Evolutionary conservation across 495 filamentous ascomycete species (phyloP), one percentile per base, ranked within the genome.

Genomic region (Haplographium delicatum): DNA sequence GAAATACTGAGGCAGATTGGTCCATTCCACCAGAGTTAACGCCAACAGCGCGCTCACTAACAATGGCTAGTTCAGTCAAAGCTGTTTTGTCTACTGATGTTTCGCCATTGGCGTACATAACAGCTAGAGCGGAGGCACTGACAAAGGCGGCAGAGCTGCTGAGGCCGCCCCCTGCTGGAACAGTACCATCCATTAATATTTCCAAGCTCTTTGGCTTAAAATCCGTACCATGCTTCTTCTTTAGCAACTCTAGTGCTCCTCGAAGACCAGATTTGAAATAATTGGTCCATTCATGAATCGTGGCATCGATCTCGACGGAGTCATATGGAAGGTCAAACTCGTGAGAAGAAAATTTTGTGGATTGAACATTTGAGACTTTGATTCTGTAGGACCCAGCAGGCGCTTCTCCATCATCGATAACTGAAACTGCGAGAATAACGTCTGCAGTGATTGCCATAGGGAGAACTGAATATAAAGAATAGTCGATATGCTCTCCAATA

Each of bases 21-120:
- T 98, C 93, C 93, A 98, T 97, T 38, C 91, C 93, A 63, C 93
- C 93, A 4, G 90, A 94, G 65, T 96, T 96, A 33, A 98, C 94
- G 24, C 93, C 93, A 4, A 96, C 94, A 11, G 88, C 85, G 23
- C 94, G 77, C 70, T 98, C 93, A 33, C 89, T 93, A 11, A 96
- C 90, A 46, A 98, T 88, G 13, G 93, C 89, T 28, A 97, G 72
- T 62, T 95, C 89, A 1, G 90, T 82, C 40, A 98, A 67, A 57
- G 93, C 85, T 53, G 83, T 90, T 73, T 96, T 96, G 62, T 91
- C 82, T 27, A 97, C 82, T 41, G 80, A 66, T 7, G 73, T 65
- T 63, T 88, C 84, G 33, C 90, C 87, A 64, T 96, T 95, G 39
- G 89, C 89, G 51, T 79, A 80, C 78, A 96, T 79, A 18, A 90